A percentile compares a stretch with the other conserved stretches of the same genome.
Evolutionary conservation across 345 rosid species (phyloP).

Genomic region (Stellera chamaejasme): DNA sequence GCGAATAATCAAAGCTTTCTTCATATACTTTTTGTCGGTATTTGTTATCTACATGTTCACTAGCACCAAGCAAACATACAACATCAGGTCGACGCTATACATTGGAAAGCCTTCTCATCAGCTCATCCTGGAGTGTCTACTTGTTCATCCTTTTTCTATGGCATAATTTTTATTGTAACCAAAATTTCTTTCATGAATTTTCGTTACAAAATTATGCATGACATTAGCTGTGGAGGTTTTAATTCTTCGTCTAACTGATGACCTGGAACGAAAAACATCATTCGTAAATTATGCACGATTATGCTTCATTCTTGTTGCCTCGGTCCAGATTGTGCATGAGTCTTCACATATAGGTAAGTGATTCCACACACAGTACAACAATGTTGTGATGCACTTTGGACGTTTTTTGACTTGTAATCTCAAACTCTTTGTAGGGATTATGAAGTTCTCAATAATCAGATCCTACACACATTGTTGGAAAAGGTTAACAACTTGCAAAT

Average conservation of each 20-base stretch:
- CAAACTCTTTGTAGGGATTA: conserved; percentile 49
- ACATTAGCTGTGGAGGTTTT: conserved; percentile 53
- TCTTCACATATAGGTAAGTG: conserved; percentile 58
- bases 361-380: neutral
- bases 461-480: conserved; percentile 43
- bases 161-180: neutral
- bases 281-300: conserved; percentile 31
- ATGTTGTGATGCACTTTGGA: neutral
- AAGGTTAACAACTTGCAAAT: conserved; percentile 48
- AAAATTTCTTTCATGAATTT: neutral
- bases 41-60: conserved; percentile 82
- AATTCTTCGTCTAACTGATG: conserved; percentile 31
- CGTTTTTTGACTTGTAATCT: neutral
- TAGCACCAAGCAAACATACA: conserved; percentile 88
- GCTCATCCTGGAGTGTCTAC: neutral
- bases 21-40: conserved; percentile 46
- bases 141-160: neutral
- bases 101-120: conserved; percentile 41
- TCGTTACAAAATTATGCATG: conserved; percentile 40
- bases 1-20: conserved; percentile 59
- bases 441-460: conserved; percentile 61
- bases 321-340: conserved; percentile 46
- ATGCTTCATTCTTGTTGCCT: conserved; percentile 30
- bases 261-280: conserved; percentile 42
- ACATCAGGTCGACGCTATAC: conserved; percentile 60